Base-by-base conservation (phyloP, 2,329 filamentous ascomycete species). In the Tolypocladium album region DNA sequence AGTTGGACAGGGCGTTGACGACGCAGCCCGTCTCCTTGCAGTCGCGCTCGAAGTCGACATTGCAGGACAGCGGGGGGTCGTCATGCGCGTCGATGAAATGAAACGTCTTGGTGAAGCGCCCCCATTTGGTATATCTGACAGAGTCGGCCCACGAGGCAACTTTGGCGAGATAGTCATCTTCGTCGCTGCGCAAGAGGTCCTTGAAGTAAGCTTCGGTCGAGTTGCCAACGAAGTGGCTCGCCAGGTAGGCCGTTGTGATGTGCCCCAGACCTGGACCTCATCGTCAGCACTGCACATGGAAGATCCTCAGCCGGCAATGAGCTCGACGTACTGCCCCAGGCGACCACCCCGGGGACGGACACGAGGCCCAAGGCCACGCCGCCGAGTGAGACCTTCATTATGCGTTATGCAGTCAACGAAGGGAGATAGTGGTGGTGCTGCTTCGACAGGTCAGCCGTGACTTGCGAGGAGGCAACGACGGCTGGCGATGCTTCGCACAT, bases 11-110 rank as follows among this genome's bases (percentile, higher is more conserved):
- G 5, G 84, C 82, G 61, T 74, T 82, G 59, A 88, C 79, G 55
- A 88, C 76, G 72, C 86, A 88, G n/a, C 84, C 85, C 13, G 72
- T 75, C 12, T 72, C 75, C 63, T 85, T 82, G 75, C 85, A 88
- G 73, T 88, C 86, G 59, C 86, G 81, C 31, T 76, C 73, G 61
- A 80, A 79, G 65, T 83, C 78, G 63, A 88, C 79, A 61, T 77
- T 77, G 74, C 86, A 88, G 55, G 71, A 75, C 20, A 67, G 67
- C 1, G 85, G 85, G 59, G 86, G 86, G 65, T 74, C 71, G 72
- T 88, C 86, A 66, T 86, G 79, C 61, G 85, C 85, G 69, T 88
- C 86, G 72, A 88, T 88, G 74, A 84, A 88, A 76, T 88, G 86
- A 71, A 86, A 87, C 40, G 79, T 79, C 64, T 78, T 82, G 11